Evolutionary conservation across 2,329 filamentous ascomycete species (phyloP).

Genomic region (Penicillium vulpinum): DNA sequence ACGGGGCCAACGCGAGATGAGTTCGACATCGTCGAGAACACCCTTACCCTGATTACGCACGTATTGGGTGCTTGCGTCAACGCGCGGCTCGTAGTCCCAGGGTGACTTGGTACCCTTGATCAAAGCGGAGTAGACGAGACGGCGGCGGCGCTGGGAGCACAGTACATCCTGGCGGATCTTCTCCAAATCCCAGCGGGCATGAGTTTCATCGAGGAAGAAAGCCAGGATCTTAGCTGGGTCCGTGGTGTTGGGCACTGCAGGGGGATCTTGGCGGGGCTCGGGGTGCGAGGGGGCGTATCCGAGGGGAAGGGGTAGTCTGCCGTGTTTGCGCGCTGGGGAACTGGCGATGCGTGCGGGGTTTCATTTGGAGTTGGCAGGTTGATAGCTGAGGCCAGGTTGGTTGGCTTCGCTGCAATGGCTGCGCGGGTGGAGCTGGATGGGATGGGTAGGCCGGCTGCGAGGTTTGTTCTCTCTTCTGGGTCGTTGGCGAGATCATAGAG

Average conservation of each 20-base stretch:
- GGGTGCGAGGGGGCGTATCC: slow-evolving; percentile 42
- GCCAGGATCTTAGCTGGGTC: slow-evolving; percentile 52
- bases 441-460: slow-evolving; percentile 46
- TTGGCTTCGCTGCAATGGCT: slow-evolving; percentile 45
- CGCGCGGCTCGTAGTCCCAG: slow-evolving; percentile 80
- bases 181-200: slow-evolving; percentile 76
- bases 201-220: slow-evolving; percentile 72
- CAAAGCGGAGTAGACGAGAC: slow-evolving; percentile 77
- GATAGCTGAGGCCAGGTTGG: slow-evolving; percentile 25
- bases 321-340: slow-evolving; percentile 24
- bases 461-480: slow-evolving; percentile 73
- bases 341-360: slow-evolving; percentile 32
- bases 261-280: slow-evolving; percentile 38
- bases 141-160: slow-evolving; percentile 73
- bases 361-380: slow-evolving; percentile 35
- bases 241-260: slow-evolving; percentile 33
- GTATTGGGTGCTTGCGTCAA: slow-evolving; percentile 60
- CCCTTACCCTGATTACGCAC: slow-evolving; percentile 62
- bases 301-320: slow-evolving; percentile 32
- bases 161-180: slow-evolving; percentile 73
- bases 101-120: slow-evolving; percentile 72
- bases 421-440: slow-evolving; percentile 14
- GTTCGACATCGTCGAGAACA: slow-evolving; percentile 43
- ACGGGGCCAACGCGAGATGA: slow-evolving; percentile 45
- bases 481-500: slow-evolving; percentile 78